phyloP scores from a whole-genome alignment of 2,329 filamentous ascomycete species.

The Nectriaceae sp. region DNA sequence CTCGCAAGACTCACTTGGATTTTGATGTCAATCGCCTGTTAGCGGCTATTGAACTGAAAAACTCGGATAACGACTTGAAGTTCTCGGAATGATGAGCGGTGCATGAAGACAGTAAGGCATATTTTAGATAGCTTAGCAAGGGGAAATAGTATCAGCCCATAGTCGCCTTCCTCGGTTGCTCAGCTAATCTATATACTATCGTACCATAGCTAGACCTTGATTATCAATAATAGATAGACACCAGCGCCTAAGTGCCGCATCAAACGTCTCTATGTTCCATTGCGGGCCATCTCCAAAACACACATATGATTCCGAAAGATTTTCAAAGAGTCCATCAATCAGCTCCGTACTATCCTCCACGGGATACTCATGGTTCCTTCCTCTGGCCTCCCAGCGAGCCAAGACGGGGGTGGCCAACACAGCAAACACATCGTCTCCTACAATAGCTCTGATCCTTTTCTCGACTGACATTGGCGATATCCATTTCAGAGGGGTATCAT shows the following conservation, averaged over 20 bases:
- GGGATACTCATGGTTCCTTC: neutral
- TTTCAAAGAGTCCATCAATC: neutral
- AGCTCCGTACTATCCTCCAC: neutral
- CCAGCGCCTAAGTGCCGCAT: neutral
- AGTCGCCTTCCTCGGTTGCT: neutral
- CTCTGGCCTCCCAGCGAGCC: conserved; percentile 1
- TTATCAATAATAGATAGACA: neutral
- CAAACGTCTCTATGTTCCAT: neutral
- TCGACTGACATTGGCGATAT: conserved; percentile 7
- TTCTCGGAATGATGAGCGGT: neutral
- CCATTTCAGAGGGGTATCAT: neutral
- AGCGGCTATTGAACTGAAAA: neutral
- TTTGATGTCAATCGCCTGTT: too few species aligned
- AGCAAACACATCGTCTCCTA: conserved; percentile 12
- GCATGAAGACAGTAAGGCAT: neutral
- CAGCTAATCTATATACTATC: neutral
- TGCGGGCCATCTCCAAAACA: neutral
- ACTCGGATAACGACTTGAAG: neutral
- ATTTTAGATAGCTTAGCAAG: neutral
- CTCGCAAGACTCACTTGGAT: too few species aligned
- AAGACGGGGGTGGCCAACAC: conserved; percentile 10
- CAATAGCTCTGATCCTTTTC: conserved; percentile 4
- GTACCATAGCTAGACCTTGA: conserved; percentile 23
- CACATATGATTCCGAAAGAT: neutral
- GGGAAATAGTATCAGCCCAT: neutral